phyloP scores from a whole-genome alignment of 2,329 filamentous ascomycete species.

The Fusarium nurragi region DNA sequence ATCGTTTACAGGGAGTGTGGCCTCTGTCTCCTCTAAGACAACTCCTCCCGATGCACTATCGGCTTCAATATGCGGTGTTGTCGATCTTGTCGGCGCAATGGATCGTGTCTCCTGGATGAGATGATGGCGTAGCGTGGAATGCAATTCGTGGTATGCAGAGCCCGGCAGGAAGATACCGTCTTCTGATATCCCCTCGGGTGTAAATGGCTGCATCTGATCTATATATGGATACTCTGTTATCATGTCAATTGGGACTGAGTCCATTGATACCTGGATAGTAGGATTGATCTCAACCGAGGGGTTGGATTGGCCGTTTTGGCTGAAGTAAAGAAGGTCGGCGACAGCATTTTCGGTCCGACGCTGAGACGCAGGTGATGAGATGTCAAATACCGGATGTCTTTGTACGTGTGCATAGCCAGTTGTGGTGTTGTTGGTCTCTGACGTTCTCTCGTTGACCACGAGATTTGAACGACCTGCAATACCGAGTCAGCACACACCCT shows the following conservation, averaged over 20 bases:
- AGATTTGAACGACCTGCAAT: neutral
- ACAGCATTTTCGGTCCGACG: slow-evolving; percentile 50
- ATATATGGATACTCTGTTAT: slow-evolving; percentile 40
- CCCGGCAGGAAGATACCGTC: slow-evolving; percentile 59
- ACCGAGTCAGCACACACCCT: neutral
- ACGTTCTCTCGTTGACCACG: neutral
- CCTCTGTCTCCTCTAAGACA: slow-evolving; percentile 19
- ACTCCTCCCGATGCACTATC: slow-evolving; percentile 11
- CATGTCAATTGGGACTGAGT: slow-evolving; percentile 30
- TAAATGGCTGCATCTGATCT: slow-evolving; percentile 45
- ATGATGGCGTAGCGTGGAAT: slow-evolving; percentile 56
- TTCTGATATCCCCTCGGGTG: slow-evolving; percentile 47
- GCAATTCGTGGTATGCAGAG: slow-evolving; percentile 57
- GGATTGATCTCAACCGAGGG: slow-evolving; percentile 31
- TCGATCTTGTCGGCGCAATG: slow-evolving; percentile 48
- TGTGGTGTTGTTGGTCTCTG: neutral
- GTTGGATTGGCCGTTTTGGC: slow-evolving; percentile 44
- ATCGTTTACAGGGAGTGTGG: slow-evolving; percentile 22
- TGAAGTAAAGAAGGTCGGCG: slow-evolving; percentile 49
- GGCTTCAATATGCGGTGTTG: slow-evolving; percentile 35
- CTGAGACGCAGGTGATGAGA: slow-evolving; percentile 37
- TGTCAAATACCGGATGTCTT: neutral
- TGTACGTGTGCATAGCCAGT: slow-evolving; percentile 17
- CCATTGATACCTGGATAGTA: slow-evolving; percentile 35
- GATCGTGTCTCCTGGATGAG: slow-evolving; percentile 57